Base-by-base conservation (phyloP, 2,329 filamentous ascomycete species). In the Magnaporthiopsis incrustans region DNA sequence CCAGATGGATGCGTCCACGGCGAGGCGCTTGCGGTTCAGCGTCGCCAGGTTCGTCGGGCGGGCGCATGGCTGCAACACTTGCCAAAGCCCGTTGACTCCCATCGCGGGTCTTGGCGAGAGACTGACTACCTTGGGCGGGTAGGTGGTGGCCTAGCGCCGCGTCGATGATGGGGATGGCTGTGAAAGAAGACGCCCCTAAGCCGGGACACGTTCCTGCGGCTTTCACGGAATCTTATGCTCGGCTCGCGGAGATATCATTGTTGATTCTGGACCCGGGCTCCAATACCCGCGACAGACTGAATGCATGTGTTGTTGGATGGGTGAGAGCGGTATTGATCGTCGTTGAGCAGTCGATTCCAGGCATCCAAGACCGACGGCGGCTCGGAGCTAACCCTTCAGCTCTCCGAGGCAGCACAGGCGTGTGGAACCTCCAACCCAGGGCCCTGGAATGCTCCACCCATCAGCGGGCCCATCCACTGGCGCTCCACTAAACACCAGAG, bases 81-180 rank as follows among this genome's bases (percentile, higher is more conserved):
- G 94, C 95, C 95, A 99, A 68, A 99, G 91, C 68, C 93, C 93
- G 73, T 94, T 97, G 68, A 99, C 95, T 88, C 95, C 95, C 95
- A 99, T 99, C 73, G 66, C 70, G 73, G 64, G n/a, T n/a, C 22
- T 35, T 10, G 8, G 25, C 44, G 38, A 18, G 38, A 7, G 38
- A 14, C 35, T 50, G 38, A 7, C 22, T n/a, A 15, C 35, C 18
- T 35, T 11, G 10, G 33, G 33, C 7, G n/a, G n/a, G n/a, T n/a
- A n/a, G 30, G 30, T 30, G n/a, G 18, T 11, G n/a, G 22, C n/a
- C 44, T 53, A 18, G 44, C 18, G 44, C 18, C 15, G 22, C 2
- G 22, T 11, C 1, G 8, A 11, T 25, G n/a, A 53, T 22, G 44
- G 11, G 44, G 44, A 25, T n/a, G 6, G 2, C 11, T 25, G 44